Evolutionary conservation across 1,139 yeast genomes (phyloP).

Genomic region (Suhomyces coccinellae): DNA sequence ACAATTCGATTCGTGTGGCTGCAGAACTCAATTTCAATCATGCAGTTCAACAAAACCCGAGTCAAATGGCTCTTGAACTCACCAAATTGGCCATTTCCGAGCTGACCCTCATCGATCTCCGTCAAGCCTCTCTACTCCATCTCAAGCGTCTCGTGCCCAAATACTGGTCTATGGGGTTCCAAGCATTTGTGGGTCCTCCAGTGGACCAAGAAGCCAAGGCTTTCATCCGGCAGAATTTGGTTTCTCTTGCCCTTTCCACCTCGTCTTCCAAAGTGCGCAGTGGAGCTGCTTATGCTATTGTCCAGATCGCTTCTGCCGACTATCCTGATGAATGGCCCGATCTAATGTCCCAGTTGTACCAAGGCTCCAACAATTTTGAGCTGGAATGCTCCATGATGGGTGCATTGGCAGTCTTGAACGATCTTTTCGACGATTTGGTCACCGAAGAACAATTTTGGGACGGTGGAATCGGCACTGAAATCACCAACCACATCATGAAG

Average conservation of each 20-base stretch:
- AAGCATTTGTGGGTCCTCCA: slow-evolving; percentile 70
- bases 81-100: slow-evolving; percentile 27
- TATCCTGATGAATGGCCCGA: slow-evolving; percentile 97
- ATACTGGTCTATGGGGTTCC: slow-evolving; percentile 86
- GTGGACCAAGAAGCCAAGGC: slow-evolving; percentile 54
- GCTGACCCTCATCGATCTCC: slow-evolving; percentile 29
- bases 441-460: slow-evolving; percentile 86
- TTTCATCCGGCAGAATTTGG: slow-evolving; percentile 48
- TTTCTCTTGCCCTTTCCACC: slow-evolving; percentile 53
- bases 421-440: slow-evolving; percentile 80
- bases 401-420: slow-evolving; percentile 69
- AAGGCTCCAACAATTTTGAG: slow-evolving; percentile 33
- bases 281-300: slow-evolving; percentile 71
- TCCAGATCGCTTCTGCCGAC: slow-evolving; percentile 85
- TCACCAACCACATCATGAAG: slow-evolving; percentile 48
- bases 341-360: slow-evolving; percentile 52
- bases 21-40: slow-evolving; percentile 39
- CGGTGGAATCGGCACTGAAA: slow-evolving; percentile 59
- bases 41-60: slow-evolving; percentile 32
- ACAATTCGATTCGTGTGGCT: slow-evolving; percentile 33
- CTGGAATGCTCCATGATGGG: slow-evolving; percentile 51
- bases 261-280: slow-evolving; percentile 62
- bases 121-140: slow-evolving; percentile 72
- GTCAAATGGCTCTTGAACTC: slow-evolving; percentile 30
- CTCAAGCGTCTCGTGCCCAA: slow-evolving; percentile 68